Evolutionary conservation across 1,139 yeast genomes (phyloP).

Genomic region (Hemisphaericaspora lyxosophila): DNA sequence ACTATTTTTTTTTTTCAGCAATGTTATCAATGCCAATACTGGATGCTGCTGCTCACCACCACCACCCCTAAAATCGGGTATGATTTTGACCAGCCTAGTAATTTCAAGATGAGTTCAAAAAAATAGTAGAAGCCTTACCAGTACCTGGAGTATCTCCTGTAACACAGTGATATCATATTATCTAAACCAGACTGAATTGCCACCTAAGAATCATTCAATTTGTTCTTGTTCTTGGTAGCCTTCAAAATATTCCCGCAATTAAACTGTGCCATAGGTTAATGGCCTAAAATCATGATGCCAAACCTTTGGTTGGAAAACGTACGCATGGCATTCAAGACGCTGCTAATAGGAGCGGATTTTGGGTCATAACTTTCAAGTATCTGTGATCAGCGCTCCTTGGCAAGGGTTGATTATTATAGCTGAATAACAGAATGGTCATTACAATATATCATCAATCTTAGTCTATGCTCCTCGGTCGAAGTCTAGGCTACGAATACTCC

Average conservation of each 20-base stretch:
- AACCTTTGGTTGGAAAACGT: slow-evolving; percentile 57
- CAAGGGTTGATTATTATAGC: slow-evolving; percentile 55
- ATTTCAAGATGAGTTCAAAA: slow-evolving; percentile 63
- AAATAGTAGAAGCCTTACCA: slow-evolving; percentile 67
- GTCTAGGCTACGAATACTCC: slow-evolving; percentile 16
- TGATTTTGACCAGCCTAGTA: slow-evolving; percentile 53
- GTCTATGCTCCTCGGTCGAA: too few relatives aligned
- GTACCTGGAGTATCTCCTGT: slow-evolving; percentile 74
- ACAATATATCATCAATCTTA: too few relatives aligned
- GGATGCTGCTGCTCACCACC: too few relatives aligned
- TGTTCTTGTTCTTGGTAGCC: slow-evolving; percentile 42
- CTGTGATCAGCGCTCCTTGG: slow-evolving; percentile 43
- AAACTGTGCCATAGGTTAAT: slow-evolving; percentile 58
- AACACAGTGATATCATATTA: slow-evolving; percentile 62
- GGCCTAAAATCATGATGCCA: slow-evolving; percentile 58
- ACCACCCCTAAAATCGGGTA: slow-evolving; percentile 68
- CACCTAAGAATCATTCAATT: slow-evolving; percentile 60
- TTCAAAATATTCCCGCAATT: slow-evolving; percentile 54
- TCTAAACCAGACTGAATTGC: slow-evolving; percentile 70
- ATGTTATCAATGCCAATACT: slow-evolving; percentile 76
- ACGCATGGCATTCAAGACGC: slow-evolving; percentile 66
- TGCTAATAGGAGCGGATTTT: slow-evolving; percentile 59
- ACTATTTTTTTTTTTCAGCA: slow-evolving; percentile 68
- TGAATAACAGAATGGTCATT: slow-evolving; percentile 50
- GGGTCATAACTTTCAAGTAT: slow-evolving; percentile 56